phyloP scores from a whole-genome alignment of 2,329 filamentous ascomycete species.

The Cytospora leucostoma region DNA sequence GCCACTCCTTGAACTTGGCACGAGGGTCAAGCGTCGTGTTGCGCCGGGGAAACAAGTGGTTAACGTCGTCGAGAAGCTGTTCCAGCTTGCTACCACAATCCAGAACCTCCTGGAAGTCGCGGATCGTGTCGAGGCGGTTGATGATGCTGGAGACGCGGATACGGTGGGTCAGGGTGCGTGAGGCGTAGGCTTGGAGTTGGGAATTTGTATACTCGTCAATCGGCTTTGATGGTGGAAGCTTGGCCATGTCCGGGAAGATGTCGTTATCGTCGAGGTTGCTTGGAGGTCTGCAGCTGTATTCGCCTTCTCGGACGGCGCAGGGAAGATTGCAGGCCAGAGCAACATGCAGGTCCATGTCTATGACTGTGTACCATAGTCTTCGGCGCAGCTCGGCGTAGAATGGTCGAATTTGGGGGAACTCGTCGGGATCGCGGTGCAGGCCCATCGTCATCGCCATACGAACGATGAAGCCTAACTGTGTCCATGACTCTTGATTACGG shows the following conservation, averaged over 20 bases:
- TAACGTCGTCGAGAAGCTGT: conserved; percentile 55
- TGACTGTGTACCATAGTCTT: conserved; percentile 58
- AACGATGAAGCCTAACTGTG: conserved; percentile 56
- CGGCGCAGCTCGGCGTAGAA: conserved; percentile 56
- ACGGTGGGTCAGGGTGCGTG: conserved; percentile 51
- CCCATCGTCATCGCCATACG: conserved; percentile 63
- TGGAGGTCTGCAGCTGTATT: conserved; percentile 55
- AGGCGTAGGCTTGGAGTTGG: conserved; percentile 56
- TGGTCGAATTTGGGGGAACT: conserved; percentile 51
- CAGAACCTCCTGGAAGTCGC: conserved; percentile 55
- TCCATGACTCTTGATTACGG: conserved; percentile 54
- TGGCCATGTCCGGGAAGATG: conserved; percentile 48
- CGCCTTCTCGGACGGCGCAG: conserved; percentile 52
- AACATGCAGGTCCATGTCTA: conserved; percentile 58
- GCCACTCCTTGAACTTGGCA: conserved; percentile 53
- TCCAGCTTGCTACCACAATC: conserved; percentile 57
- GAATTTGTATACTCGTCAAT: conserved; percentile 55
- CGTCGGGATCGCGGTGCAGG: conserved; percentile 57
- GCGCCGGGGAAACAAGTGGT: conserved; percentile 51
- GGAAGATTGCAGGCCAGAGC: conserved; percentile 56
- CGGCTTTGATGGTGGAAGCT: conserved; percentile 51
- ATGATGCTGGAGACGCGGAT: conserved; percentile 53
- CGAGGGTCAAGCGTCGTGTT: conserved; percentile 45
- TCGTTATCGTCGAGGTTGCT: conserved; percentile 56
- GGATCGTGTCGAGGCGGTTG: conserved; percentile 52